phyloP scores from a whole-genome alignment of 2,329 filamentous ascomycete species.

The Colletotrichum musae region DNA sequence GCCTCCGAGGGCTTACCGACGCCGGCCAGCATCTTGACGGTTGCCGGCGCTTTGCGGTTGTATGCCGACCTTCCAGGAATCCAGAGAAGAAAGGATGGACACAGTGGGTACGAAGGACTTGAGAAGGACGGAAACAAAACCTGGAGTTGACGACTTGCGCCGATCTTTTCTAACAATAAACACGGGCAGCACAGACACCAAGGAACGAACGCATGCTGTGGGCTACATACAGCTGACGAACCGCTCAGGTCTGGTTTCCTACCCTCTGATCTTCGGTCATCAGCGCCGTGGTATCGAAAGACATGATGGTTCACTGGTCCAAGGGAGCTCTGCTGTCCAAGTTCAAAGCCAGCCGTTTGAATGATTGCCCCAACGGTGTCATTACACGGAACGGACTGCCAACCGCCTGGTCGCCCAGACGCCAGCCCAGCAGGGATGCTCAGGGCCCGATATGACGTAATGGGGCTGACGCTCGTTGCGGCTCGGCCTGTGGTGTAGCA shows the following conservation, averaged over 20 bases:
- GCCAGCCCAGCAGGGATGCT: slow-evolving; percentile 22
- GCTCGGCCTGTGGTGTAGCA: neutral
- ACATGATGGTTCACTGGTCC: neutral
- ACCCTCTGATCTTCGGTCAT: slow-evolving; percentile 7
- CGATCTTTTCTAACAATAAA: slow-evolving; percentile 29
- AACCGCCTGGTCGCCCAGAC: neutral
- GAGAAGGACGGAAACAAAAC: neutral
- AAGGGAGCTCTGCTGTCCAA: neutral
- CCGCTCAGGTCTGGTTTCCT: slow-evolving; percentile 2
- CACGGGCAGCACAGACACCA: slow-evolving; percentile 1
- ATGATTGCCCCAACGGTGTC: neutral
- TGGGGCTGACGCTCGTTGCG: slow-evolving; percentile 6
- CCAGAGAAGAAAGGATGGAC: neutral
- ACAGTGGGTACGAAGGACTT: slow-evolving; percentile 1
- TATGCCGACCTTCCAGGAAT: neutral
- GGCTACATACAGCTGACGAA: slow-evolving; percentile 14
- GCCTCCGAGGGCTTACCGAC: neutral
- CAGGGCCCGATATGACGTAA: slow-evolving; percentile 29
- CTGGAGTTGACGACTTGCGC: neutral
- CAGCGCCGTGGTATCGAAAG: neutral
- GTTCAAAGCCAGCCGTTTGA: slow-evolving; percentile 14
- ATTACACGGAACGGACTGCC: too few species aligned
- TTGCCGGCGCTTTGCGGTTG: neutral
- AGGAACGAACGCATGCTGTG: slow-evolving; percentile 12
- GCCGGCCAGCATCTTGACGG: neutral